A percentile compares a stretch with the other conserved stretches of the same genome.
Conservation (phyloP, 148 eudicot species). For the Rhododendron griersonianum region DNA sequence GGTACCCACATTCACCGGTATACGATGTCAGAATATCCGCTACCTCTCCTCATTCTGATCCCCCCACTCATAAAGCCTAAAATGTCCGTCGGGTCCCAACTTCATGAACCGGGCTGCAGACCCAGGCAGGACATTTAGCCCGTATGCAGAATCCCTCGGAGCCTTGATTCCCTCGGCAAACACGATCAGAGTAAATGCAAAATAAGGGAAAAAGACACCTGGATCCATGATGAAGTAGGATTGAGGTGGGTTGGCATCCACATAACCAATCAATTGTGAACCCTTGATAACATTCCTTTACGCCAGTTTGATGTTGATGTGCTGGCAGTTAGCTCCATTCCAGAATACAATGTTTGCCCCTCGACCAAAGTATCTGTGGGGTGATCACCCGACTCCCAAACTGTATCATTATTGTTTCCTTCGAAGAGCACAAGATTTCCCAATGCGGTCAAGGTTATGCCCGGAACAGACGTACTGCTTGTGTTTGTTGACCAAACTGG, state of each 20-base stretch:
- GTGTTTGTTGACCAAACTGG: constrained; percentile 30
- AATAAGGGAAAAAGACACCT: not conserved
- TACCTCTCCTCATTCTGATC: constrained; percentile 4
- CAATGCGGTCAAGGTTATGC: constrained; percentile 21
- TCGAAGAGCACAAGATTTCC: constrained; percentile 26
- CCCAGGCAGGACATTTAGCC: too few species aligned
- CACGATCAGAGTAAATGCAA: too few species aligned
- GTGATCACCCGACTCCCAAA: constrained; percentile 20
- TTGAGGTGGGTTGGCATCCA: not conserved
- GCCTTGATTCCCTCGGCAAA: too few species aligned
- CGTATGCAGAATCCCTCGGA: too few species aligned
- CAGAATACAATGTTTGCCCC: constrained; percentile 19
- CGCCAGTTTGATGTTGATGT: constrained; percentile 17
- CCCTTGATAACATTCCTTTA: not conserved
- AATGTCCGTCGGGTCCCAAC: constrained; percentile 25
- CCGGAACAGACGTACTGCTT: constrained; percentile 9
- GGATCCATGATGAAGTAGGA: not conserved
- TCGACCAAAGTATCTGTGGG: constrained; percentile 17
- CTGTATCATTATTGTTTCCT: not conserved
- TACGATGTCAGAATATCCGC: constrained; percentile 3
- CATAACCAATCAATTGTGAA: not conserved
- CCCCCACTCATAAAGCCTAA: constrained; percentile 21
- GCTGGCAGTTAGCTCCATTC: constrained; percentile 17
- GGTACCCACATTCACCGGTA: constrained; percentile 20
- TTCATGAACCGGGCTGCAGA: constrained; percentile 17